Conservation (phyloP, 768 basidiomycete genomes). For the Leucogyrophana mollusca region DNA sequence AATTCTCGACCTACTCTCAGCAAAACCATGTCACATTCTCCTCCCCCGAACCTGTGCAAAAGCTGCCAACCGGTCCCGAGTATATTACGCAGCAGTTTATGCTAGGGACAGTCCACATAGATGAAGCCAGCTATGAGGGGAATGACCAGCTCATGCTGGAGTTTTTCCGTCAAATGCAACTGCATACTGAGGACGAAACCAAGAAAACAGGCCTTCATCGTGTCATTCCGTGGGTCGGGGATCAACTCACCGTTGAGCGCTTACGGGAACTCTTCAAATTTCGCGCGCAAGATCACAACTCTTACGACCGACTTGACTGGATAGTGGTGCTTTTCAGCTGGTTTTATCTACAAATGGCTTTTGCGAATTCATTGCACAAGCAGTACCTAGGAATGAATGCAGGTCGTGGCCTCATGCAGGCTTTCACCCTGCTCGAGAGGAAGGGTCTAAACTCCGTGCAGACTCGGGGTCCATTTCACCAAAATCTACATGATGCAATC, state of each 20-base stretch:
- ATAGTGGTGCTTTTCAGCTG: conserved; percentile 34
- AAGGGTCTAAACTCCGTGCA: conserved; percentile 12
- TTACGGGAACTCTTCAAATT: conserved; percentile 34
- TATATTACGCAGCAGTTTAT: conserved; percentile 32
- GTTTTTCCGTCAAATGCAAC: conserved; percentile 31
- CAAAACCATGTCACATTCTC: conserved; percentile 14
- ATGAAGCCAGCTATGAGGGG: conserved; percentile 41
- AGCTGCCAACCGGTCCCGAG: conserved; percentile 26
- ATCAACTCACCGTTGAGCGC: conserved; percentile 38
- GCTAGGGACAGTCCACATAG: conserved; percentile 32
- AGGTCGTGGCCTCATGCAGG: conserved; percentile 12
- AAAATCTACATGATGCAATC: conserved; percentile 30
- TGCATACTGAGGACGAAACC: conserved; percentile 15
- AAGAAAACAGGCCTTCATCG: conserved; percentile 16
- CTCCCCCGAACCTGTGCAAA: conserved; percentile 17
- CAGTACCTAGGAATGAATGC: conserved; percentile 36
- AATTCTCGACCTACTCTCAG: conserved; percentile 22
- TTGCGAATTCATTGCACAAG: conserved; percentile 37
- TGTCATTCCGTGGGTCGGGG: conserved; percentile 33
- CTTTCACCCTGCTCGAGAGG: conserved; percentile 18
- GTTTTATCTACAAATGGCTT: conserved; percentile 42
- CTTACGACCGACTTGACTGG: conserved; percentile 37
- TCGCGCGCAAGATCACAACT: conserved; percentile 35
- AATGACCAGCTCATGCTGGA: conserved; percentile 28
- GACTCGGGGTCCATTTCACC: conserved; percentile 19